A percentile compares a stretch with the other conserved stretches of the same genome.
Evolutionary conservation across 345 rosid genomes (phyloP).

Genomic region (Populus pruinosa): DNA sequence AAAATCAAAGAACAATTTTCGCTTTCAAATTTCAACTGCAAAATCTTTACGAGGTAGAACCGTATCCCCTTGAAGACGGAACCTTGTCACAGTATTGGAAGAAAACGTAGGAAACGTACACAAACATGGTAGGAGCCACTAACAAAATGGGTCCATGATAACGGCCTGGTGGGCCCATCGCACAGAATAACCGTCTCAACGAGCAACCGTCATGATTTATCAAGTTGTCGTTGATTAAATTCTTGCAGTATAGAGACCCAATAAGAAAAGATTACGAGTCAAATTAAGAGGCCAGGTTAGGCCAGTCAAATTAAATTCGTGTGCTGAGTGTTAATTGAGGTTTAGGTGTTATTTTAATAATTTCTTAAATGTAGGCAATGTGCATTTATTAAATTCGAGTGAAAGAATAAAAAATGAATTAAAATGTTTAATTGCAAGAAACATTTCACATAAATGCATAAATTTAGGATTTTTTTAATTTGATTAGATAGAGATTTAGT

Average conservation of each 20-base stretch:
- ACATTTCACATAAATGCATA: too few species aligned
- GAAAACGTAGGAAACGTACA: neutral
- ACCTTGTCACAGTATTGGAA: neutral
- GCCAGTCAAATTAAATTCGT: too few species aligned
- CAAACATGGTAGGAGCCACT: neutral
- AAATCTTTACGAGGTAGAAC: neutral
- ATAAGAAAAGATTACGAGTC: neutral
- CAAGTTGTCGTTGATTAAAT: too few species aligned
- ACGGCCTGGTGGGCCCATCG: neutral
- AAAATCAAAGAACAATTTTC: slow-evolving; percentile 29
- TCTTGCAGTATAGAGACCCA: too few species aligned
- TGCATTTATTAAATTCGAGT: too few species aligned
- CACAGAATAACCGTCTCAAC: neutral
- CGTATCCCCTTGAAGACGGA: slow-evolving; percentile 23
- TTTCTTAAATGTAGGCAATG: too few species aligned
- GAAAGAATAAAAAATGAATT: too few species aligned
- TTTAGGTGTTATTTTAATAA: neutral
- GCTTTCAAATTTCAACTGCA: slow-evolving; percentile 10
- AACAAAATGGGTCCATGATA: neutral
- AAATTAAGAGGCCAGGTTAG: neutral
- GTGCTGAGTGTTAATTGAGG: neutral
- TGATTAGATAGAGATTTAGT: too few species aligned
- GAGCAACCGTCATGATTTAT: neutral
- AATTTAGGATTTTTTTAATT: too few species aligned
- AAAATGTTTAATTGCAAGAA: too few species aligned